Base-by-base conservation (phyloP, 2,329 filamentous ascomycete species). In the Simplicillium sp. region DNA sequence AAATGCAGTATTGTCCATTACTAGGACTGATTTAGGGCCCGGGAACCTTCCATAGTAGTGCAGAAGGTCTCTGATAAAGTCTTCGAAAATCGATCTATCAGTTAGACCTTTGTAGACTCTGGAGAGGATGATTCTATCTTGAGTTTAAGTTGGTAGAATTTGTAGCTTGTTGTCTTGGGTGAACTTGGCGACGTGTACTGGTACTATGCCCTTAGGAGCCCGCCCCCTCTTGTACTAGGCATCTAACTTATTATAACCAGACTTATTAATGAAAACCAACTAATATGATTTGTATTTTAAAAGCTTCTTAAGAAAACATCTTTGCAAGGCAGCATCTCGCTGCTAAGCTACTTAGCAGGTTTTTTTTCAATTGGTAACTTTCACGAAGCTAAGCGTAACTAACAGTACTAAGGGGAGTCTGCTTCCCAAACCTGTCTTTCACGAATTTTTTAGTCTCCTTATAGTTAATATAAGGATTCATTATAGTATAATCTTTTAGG, bases 221-320 rank as follows among this genome's bases (percentile, higher is more conserved):
- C 54, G 65, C 7, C 54, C 20, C 49, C 43, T 58, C 15, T 51
- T 48, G 40, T 58, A 48, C 41, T 56, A 57, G 9, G 56, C 53
- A 34, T 51, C 47, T 7, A 50, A 50, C 45, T 57, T 59, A 46
- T 61, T 53, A 45, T 51, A 60, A 11, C 57, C 52, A 46, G 59
- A 60, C 47, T 64, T 48, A 44, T 63, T 54, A 15, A 59, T 49
- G 44, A 52, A 62, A 29, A 63, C 51, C 14, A 60, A 48, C 36
- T 61, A 51, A 46, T 59, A 56, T 8, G 52, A 57, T 16, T 48
- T 40, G 40, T 56, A 58, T 14, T 53, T 33, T n/a, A 54, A 57
- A 9, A 62, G 38, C 12, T 51, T 53, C 48, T 59, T 48, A 20
- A 53, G 48, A 46, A 61, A 59, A 33, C 49, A 48, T 43, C 59